phyloP scores from a whole-genome alignment of 1,139 yeast genomes.

The Diutina siamensis region DNA sequence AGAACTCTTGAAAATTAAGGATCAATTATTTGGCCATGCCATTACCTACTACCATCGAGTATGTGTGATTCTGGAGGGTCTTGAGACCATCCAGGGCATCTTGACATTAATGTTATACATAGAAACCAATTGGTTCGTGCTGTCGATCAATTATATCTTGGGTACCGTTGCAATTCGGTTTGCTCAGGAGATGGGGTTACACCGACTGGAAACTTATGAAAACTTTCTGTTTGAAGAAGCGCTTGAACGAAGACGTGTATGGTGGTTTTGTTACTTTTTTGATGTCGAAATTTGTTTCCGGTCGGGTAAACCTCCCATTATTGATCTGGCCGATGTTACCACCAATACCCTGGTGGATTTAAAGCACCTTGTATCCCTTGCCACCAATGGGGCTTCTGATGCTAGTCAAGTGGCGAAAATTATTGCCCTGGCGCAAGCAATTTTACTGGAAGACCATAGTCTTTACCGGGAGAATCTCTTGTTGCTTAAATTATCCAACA shows the following conservation, averaged over 20 bases:
- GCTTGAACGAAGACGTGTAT: constrained; percentile 28
- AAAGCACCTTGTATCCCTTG: neutral
- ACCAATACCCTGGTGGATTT: constrained; percentile 8
- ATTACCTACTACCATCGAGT: constrained; percentile 38
- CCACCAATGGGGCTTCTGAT: neutral
- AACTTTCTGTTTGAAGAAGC: constrained; percentile 28
- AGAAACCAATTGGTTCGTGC: constrained; percentile 30
- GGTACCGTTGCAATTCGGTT: constrained; percentile 42
- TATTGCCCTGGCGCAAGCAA: neutral
- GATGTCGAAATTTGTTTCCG: constrained; percentile 47
- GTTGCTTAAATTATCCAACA: neutral
- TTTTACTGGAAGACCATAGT: no score
- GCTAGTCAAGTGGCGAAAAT: neutral
- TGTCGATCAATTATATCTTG: constrained; percentile 33
- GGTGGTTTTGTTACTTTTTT: constrained; percentile 44
- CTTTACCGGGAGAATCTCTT: neutral
- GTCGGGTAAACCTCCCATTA: constrained; percentile 49
- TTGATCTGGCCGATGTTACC: constrained; percentile 36
- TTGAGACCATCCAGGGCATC: constrained; percentile 38
- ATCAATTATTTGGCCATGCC: constrained; percentile 22
- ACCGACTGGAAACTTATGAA: constrained; percentile 39
- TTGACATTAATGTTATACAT: constrained; percentile 33
- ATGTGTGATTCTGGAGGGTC: constrained; percentile 38
- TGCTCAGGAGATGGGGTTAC: constrained; percentile 58
- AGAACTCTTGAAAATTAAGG: constrained; percentile 14